Base-by-base conservation (phyloP, 176 grass and related monocot species). In the Cymbopogon citratus region DNA sequence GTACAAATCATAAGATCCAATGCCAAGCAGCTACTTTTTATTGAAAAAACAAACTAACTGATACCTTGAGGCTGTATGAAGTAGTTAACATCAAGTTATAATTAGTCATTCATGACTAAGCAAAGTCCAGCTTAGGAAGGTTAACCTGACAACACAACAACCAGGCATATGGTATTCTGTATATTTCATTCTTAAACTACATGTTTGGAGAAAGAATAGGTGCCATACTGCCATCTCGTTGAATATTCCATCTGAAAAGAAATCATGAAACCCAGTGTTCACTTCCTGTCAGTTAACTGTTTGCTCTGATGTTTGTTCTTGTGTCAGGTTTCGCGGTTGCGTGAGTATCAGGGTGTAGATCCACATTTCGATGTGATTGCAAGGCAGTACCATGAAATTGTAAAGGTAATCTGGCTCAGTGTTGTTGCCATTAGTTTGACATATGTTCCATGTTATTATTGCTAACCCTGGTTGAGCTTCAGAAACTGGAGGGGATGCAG, bases 401-500 rank as follows among this genome's bases (percentile, higher is more conserved):
- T 95, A 34, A 93, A 95, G 90, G 96, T 95, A 78, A 80, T 43
- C 28, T 18, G 13, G 16, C 19, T 81, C 59, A 10, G 44, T 43
- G 68, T 51, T 12, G 5, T 23, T 39, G 11, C 33, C 6, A 7
- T 21, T 79, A 27, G 61, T 78, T 75, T 43, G 23, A 26, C 8
- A 26, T 46, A 40, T 24, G 43, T 52, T 36, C 24, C 36, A 26
- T 84, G 48, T 1, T 3, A 31, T 9, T 26, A 27, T 68, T 51
- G 44, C 54, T 62, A 51, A 89, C 12, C 16, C 46, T 44, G 14
- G 59, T 60, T 16, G 49, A 86, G 44, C 35, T 51, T 12, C 82
- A 98, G 96, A 98, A 98, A 93, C 71, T 98, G 82, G 96, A 95
- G 89, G 90, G 88, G 64, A 93, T 98, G 96, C 90, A 94, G 64